A percentile compares a stretch with the other conserved stretches of the same genome.
Conservation (phyloP, 2,329 filamentous ascomycete genomes). For the Colletotrichum neosansevieriae region DNA sequence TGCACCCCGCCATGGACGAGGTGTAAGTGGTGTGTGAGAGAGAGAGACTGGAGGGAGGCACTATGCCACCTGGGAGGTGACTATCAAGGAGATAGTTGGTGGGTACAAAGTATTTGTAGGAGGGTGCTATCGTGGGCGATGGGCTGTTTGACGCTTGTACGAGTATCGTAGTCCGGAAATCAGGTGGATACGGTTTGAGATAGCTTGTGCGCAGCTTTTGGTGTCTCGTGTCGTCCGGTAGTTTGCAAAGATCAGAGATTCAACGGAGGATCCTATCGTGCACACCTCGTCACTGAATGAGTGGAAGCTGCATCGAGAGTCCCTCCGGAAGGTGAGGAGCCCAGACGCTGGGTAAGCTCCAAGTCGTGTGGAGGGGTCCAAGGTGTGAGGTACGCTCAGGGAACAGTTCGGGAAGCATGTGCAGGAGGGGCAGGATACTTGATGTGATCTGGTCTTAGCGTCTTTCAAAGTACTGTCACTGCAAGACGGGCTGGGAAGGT, state of each 20-base stretch:
- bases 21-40: constrained; percentile 33
- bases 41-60: constrained; percentile 1
- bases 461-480: not conserved
- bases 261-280: not conserved
- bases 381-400: constrained; percentile 19
- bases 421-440: constrained; percentile 37
- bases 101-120: not conserved
- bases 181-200: not conserved
- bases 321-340: not conserved
- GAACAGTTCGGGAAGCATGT: constrained; percentile 36
- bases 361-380: constrained; percentile 26
- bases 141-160: constrained; percentile 1
- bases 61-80: not conserved
- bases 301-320: not conserved
- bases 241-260: not conserved
- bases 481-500: not conserved
- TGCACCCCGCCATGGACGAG: constrained; percentile 30
- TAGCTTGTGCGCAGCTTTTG: constrained; percentile 9
- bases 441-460: constrained; percentile 17
- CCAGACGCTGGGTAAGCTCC: constrained; percentile 29
- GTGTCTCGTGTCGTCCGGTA: constrained; percentile 12
- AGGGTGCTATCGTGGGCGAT: not conserved
- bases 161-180: constrained; percentile 5
- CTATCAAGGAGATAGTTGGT: constrained; percentile 1
- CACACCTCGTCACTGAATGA: not conserved